Conservation (phyloP, 441 rosid species). For the Erodium moschatum region DNA sequence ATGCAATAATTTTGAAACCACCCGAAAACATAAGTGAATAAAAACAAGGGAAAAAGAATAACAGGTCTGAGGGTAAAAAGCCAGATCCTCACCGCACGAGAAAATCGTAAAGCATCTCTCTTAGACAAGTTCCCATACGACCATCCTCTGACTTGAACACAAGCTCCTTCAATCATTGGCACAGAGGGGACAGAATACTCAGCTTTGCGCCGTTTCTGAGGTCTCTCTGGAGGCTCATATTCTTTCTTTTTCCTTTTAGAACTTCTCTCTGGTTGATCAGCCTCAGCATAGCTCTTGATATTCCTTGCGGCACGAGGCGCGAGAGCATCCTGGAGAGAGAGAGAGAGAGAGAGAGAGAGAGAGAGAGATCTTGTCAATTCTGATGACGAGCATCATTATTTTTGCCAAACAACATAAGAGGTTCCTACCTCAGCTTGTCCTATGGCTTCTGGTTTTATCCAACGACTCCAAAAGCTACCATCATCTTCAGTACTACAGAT, state of each 20-base stretch:
- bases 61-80: not conserved
- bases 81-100: slow-evolving; percentile 62
- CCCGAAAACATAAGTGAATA: not conserved
- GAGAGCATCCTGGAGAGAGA: no score
- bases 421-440: slow-evolving; percentile 71
- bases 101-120: slow-evolving; percentile 94
- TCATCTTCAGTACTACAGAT: slow-evolving; percentile 88
- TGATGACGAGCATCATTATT: not conserved
- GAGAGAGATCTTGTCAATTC: not conserved
- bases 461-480: slow-evolving; percentile 98
- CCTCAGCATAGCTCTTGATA: no score
- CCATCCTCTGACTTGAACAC: slow-evolving; percentile 98
- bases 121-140: slow-evolving; percentile 87
- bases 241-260: no score
- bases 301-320: no score
- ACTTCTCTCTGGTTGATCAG: no score
- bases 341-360: no score
- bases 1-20: not conserved
- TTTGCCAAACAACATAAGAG: slow-evolving; percentile 4
- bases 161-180: slow-evolving; percentile 78
- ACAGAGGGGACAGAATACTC: slow-evolving; percentile 54
- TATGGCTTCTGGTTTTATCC: slow-evolving; percentile 96
- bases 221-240: no score
- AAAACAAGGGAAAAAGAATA: not conserved
- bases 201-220: slow-evolving; percentile 13